A percentile compares a stretch with the other conserved stretches of the same genome.
Conservation (phyloP, 2,329 filamentous ascomycete genomes). For the Cladophialophora immunda region DNA sequence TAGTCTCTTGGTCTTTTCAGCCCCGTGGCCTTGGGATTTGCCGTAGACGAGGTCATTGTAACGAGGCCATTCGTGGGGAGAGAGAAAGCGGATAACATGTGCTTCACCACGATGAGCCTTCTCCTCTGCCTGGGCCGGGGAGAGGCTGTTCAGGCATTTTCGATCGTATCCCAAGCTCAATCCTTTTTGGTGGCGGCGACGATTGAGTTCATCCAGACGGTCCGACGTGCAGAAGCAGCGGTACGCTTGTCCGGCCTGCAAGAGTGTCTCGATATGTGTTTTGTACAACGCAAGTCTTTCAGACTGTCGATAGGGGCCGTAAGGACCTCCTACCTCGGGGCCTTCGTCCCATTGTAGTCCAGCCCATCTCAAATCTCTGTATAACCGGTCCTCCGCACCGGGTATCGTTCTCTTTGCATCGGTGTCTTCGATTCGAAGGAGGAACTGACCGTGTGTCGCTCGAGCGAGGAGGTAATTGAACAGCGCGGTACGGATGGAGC, state of each 20-base stretch:
- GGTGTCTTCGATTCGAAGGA: conserved; percentile 93
- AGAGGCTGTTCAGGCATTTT: conserved; percentile 72
- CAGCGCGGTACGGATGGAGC: conserved; percentile 89
- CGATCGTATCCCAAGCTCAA: conserved; percentile 72
- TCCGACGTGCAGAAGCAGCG: conserved; percentile 88
- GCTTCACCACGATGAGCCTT: conserved; percentile 73
- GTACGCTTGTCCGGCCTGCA: conserved; percentile 80
- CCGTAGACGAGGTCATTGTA: conserved; percentile 86
- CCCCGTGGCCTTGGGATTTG: conserved; percentile 58
- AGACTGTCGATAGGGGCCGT: conserved; percentile 90
- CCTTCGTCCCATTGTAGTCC: conserved; percentile 95
- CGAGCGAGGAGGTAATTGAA: conserved; percentile 94
- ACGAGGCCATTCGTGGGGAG: conserved; percentile 67
- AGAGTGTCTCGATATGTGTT: conserved; percentile 72
- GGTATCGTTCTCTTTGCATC: conserved; percentile 80
- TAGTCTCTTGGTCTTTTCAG: conserved; percentile 56
- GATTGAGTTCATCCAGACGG: conserved; percentile 72
- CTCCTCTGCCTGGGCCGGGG: conserved; percentile 72
- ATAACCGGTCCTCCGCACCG: conserved; percentile 80
- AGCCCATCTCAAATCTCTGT: conserved; percentile 85
- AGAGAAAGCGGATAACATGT: conserved; percentile 80
- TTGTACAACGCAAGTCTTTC: conserved; percentile 78
- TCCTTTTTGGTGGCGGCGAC: conserved; percentile 67
- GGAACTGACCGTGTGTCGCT: conserved; percentile 86
- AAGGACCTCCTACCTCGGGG: conserved; percentile 79